Conservation (phyloP, 257 asterid genomes). For the Scutellaria barbata region DNA sequence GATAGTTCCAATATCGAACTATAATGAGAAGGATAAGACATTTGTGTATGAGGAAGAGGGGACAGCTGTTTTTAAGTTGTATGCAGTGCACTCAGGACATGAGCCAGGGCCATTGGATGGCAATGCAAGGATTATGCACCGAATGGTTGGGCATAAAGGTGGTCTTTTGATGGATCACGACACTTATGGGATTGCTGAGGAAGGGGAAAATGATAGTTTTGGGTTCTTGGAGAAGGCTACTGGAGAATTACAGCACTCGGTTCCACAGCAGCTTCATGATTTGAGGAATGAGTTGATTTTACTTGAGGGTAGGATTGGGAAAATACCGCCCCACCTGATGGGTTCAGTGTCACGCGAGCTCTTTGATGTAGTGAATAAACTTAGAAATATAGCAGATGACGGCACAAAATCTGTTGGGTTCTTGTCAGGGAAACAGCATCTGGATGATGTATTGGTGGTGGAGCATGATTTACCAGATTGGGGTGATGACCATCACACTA, state of each 20-base stretch:
- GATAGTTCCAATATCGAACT: conserved; percentile 84
- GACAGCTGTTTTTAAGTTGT: conserved; percentile 84
- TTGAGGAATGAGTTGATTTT: conserved; percentile 71
- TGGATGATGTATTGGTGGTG: conserved; percentile 78
- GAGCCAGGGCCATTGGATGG: conserved; percentile 93
- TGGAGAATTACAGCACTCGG: conserved; percentile 58
- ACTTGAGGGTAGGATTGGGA: conserved; percentile 75
- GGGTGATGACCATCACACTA: conserved; percentile 74
- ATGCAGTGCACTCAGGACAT: conserved; percentile 88
- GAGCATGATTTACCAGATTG: conserved; percentile 91
- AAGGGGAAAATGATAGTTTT: conserved; percentile 67
- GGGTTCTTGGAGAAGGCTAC: conserved; percentile 61
- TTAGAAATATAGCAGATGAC: conserved; percentile 67
- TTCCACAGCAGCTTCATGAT: conserved; percentile 73
- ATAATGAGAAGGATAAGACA: conserved; percentile 82
- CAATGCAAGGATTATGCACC: conserved; percentile 87
- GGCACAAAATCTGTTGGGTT: conserved; percentile 65
- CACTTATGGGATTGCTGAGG: conserved; percentile 69
- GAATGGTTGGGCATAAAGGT: conserved; percentile 82
- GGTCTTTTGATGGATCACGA: conserved; percentile 80
- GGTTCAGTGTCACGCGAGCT: conserved; percentile 73
- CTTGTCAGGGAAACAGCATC: conserved; percentile 66
- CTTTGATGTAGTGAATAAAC: conserved; percentile 60
- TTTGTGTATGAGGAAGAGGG: conserved; percentile 93
- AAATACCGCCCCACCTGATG: conserved; percentile 55